Evolutionary conservation across 208 protist genomes (phyloP).

Genomic region (Acanthamoeba castellanii): DNA sequence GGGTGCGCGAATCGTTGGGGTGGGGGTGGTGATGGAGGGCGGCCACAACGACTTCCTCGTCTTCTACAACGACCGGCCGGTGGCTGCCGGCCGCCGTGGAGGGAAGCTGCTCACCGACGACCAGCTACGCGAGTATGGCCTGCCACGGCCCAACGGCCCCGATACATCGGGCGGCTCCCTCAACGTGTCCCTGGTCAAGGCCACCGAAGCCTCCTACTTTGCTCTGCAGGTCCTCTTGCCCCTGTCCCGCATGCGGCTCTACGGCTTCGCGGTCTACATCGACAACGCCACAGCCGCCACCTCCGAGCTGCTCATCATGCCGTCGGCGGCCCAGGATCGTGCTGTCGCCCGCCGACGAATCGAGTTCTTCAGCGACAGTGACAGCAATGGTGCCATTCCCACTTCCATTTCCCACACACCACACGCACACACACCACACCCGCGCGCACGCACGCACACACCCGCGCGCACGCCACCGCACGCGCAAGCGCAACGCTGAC

Average conservation of each 20-base stretch:
- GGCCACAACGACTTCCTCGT: slow-evolving; percentile 69
- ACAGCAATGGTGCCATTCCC: background rate
- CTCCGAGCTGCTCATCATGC: background rate
- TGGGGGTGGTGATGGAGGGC: slow-evolving; percentile 56
- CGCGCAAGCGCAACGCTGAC: background rate
- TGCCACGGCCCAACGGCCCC: background rate
- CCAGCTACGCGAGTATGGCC: slow-evolving; percentile 30
- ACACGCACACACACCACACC: too few relatives aligned
- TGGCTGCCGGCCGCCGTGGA: background rate
- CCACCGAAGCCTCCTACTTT: slow-evolving; percentile 62
- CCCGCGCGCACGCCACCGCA: background rate
- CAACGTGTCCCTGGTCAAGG: slow-evolving; percentile 48
- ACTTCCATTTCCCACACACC: too few relatives aligned
- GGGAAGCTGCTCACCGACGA: slow-evolving; percentile 24
- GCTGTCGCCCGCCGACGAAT: background rate
- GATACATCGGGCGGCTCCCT: background rate
- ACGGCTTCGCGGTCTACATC: slow-evolving; percentile 49
- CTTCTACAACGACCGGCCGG: slow-evolving; percentile 20
- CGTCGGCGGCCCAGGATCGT: background rate
- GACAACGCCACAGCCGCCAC: background rate
- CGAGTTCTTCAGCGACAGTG: slow-evolving; percentile 52
- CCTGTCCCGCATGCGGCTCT: slow-evolving; percentile 13
- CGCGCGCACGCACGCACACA: background rate
- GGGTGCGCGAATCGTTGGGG: background rate
- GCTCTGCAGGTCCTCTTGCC: slow-evolving; percentile 8